phyloP scores from a whole-genome alignment of 805 yeast genomes.

The Candida jianshihensis region DNA sequence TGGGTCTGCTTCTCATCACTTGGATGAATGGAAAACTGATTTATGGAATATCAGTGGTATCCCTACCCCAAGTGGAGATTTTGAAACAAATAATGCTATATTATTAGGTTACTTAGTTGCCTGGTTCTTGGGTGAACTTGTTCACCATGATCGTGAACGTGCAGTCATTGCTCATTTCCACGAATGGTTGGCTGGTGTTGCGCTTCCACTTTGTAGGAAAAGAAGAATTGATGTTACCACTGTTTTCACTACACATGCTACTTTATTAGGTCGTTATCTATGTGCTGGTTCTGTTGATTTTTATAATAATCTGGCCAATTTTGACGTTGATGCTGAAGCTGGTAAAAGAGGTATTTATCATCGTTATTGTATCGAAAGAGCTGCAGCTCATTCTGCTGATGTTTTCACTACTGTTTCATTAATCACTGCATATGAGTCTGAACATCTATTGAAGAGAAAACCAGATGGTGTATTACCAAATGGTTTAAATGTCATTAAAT shows the following conservation, averaged over 20 bases:
- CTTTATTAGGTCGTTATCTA: constrained; percentile 85
- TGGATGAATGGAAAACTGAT: constrained; percentile 93
- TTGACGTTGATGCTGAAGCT: constrained; percentile 96
- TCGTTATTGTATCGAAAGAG: constrained; percentile 92
- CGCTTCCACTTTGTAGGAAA: constrained; percentile 85
- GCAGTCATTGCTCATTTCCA: constrained; percentile 94
- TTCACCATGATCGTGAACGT: constrained; percentile 72
- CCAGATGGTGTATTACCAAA: constrained; percentile 98
- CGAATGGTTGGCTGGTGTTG: constrained; percentile 98
- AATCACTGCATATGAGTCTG: constrained; percentile 94
- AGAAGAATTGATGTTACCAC: constrained; percentile 91
- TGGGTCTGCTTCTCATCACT: constrained; percentile 58
- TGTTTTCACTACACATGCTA: constrained; percentile 95
- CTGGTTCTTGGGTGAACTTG: constrained; percentile 94
- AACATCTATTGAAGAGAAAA: constrained; percentile 85
- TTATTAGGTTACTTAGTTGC: constrained; percentile 89
- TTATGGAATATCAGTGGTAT: constrained; percentile 88
- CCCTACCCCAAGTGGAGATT: constrained; percentile 86
- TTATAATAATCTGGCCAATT: constrained; percentile 79
- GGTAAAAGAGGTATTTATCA: constrained; percentile 97
- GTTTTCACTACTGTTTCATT: constrained; percentile 97
- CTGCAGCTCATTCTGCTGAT: constrained; percentile 93
- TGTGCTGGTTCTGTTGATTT: constrained; percentile 97
- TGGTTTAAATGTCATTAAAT: constrained; percentile 91
- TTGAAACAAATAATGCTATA: constrained; percentile 88